These are phyloP conservation scores for Copromyces sp. DNA, from an alignment of 495 filamentous ascomycete genomes.

Conservation along the genomic window DNA sequence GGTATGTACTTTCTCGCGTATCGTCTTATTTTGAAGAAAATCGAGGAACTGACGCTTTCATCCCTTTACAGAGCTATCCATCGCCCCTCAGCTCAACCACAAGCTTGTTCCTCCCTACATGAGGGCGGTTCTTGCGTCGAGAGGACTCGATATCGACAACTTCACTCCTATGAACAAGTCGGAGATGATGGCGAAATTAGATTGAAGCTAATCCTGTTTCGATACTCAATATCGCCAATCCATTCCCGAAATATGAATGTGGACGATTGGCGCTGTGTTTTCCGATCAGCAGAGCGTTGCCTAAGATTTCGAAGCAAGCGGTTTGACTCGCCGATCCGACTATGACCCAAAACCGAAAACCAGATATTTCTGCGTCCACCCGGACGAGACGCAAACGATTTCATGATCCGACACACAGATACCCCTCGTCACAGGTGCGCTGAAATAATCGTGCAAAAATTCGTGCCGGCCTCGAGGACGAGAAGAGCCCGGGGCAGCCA, in stretches of 20 bases:
- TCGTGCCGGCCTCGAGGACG: not conserved
- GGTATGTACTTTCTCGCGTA: conserved; percentile 46
- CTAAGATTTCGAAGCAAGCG: conserved; percentile 16
- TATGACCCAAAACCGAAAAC: conserved; percentile 10
- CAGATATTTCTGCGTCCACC: not conserved
- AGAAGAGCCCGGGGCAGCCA: conserved; percentile 1
- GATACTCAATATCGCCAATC: conserved; percentile 8
- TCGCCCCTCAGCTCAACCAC: conserved; percentile 75
- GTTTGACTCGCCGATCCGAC: conserved; percentile 16
- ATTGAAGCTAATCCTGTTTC: conserved; percentile 47
- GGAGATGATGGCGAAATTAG: conserved; percentile 95
- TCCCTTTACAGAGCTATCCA: conserved; percentile 70
- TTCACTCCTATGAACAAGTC: conserved; percentile 82
- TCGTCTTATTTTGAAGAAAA: not conserved
- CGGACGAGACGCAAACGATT: not conserved
- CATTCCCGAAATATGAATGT: not conserved
- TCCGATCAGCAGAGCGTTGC: conserved; percentile 16
- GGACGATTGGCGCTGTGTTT: conserved; percentile 19
- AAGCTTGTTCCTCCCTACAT: conserved; percentile 80
- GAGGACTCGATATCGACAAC: conserved; percentile 86
- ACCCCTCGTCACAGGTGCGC: conserved; percentile 8
- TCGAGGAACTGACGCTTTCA: not conserved
- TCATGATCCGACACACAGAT: conserved; percentile 5
- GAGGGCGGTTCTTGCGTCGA: conserved; percentile 57
- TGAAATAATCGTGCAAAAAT: conserved; percentile 10